Percentiles rank a stretch among this genome's conserved stretches.
Conservation (phyloP, 352 stramenopile species). For the Hyaloperonospora brassicae region DNA sequence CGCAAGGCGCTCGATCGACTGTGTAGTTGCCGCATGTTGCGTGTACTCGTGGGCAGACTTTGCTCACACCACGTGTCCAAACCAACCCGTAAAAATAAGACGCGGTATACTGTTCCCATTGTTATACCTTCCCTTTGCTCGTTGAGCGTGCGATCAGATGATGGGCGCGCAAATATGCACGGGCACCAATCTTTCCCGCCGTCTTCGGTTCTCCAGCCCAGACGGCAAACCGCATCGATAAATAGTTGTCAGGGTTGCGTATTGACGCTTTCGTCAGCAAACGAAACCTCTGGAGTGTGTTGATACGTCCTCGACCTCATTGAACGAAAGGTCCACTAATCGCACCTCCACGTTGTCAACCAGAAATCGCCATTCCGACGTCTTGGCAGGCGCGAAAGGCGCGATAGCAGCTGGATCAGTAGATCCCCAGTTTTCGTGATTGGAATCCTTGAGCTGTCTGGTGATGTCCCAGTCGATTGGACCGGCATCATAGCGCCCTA, state of each 20-base stretch:
- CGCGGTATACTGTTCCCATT: not conserved
- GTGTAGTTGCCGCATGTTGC: no score
- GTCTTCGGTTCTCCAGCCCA: no score
- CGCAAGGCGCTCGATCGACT: no score
- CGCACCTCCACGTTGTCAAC: constrained; percentile 8
- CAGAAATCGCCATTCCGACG: not conserved
- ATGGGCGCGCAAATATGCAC: no score
- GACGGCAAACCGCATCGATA: no score
- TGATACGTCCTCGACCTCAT: constrained; percentile 7
- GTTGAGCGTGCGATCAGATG: no score
- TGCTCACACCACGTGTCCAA: no score
- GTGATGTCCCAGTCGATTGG: constrained; percentile 44
- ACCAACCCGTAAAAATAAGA: not conserved
- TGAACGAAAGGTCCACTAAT: constrained; percentile 7
- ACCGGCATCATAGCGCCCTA: constrained; percentile 33
- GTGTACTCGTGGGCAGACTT: no score
- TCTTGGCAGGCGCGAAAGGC: not conserved
- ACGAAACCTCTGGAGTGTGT: constrained; percentile 11
- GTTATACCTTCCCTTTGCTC: not conserved
- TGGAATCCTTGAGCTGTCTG: constrained; percentile 23
- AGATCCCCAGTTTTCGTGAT: constrained; percentile 16
- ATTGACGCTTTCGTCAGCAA: constrained; percentile 1
- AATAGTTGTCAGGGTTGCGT: no score
- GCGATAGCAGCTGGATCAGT: not conserved
- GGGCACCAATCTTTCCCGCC: no score